These are phyloP conservation scores for Pleurotus sapidus DNA, from an alignment of 768 basidiomycete species.

Conservation along the genomic window DNA sequence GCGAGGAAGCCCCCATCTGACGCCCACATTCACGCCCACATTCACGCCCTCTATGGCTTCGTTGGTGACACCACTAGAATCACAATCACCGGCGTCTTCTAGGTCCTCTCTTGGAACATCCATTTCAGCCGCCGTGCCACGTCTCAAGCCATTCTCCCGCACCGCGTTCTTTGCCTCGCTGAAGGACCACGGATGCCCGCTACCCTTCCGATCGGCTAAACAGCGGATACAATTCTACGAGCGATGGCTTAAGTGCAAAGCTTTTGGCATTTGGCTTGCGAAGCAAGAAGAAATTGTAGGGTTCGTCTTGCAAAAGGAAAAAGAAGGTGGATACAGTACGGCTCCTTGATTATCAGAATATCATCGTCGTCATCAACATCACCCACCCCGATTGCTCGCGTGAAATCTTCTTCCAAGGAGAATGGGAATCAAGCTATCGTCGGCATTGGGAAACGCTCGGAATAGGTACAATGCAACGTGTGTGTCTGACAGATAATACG, in stretches of 20 bases:
- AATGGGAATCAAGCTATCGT: no score
- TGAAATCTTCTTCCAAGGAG: no score
- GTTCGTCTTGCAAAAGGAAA: slow-evolving; percentile 40
- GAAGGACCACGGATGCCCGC: slow-evolving; percentile 61
- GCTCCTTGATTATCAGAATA: no score
- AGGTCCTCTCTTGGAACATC: background rate
- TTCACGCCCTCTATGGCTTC: slow-evolving; percentile 11
- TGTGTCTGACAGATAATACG: no score
- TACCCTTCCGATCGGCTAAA: slow-evolving; percentile 70
- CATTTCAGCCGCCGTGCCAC: slow-evolving; percentile 23
- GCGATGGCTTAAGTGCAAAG: slow-evolving; percentile 69
- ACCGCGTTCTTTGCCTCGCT: slow-evolving; percentile 70
- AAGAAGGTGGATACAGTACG: no score
- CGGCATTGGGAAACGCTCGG: no score
- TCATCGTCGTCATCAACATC: no score
- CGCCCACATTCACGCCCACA: slow-evolving; percentile 4
- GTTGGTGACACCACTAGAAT: background rate
- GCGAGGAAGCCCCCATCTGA: background rate
- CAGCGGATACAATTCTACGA: slow-evolving; percentile 60
- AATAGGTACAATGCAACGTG: no score
- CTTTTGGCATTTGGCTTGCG: slow-evolving; percentile 79
- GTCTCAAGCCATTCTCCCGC: slow-evolving; percentile 70
- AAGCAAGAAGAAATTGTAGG: slow-evolving; percentile 72
- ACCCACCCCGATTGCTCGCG: no score
- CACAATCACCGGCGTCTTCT: background rate